A percentile compares a stretch with the other conserved stretches of the same genome.
Conservation (phyloP, 2,329 filamentous ascomycete species). For the Neofusicoccum cordaticola region DNA sequence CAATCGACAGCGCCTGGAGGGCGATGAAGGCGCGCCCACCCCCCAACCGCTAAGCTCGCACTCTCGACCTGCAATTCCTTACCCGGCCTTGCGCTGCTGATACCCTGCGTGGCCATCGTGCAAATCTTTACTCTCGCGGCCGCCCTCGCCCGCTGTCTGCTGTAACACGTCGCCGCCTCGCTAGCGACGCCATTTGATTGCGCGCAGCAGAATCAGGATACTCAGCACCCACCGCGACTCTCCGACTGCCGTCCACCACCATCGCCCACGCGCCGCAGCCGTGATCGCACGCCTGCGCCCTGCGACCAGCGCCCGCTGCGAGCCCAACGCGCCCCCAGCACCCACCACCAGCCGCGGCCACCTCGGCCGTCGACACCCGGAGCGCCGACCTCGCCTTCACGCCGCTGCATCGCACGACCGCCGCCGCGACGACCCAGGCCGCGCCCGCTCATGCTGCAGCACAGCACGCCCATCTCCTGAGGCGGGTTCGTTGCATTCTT, state of each 20-base stretch:
- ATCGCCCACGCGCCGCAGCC: conserved; percentile 18
- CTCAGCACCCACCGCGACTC: conserved; percentile 15
- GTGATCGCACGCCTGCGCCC: conserved; percentile 21
- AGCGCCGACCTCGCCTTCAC: conserved; percentile 15
- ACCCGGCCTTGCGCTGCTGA: conserved; percentile 13
- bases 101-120: conserved; percentile 15
- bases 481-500: conserved; percentile 8
- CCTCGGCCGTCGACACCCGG: conserved; percentile 12
- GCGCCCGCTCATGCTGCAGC: conserved; percentile 17
- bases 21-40: conserved; percentile 7
- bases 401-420: conserved; percentile 14
- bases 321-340: neutral
- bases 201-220: conserved; percentile 17
- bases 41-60: conserved; percentile 14
- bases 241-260: conserved; percentile 18
- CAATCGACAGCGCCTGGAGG: conserved; percentile 1
- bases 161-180: conserved; percentile 15
- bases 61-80: conserved; percentile 13
- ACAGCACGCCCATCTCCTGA: conserved; percentile 10
- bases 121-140: conserved; percentile 4
- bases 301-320: neutral
- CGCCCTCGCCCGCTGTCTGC: neutral
- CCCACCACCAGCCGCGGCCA: neutral
- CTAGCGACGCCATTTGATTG: conserved; percentile 19
- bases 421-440: conserved; percentile 1